Evolutionary conservation across 495 filamentous ascomycete genomes (phyloP), one percentile per base, ranked within the genome.

Genomic region (Staphylotrichum tortipilum): DNA sequence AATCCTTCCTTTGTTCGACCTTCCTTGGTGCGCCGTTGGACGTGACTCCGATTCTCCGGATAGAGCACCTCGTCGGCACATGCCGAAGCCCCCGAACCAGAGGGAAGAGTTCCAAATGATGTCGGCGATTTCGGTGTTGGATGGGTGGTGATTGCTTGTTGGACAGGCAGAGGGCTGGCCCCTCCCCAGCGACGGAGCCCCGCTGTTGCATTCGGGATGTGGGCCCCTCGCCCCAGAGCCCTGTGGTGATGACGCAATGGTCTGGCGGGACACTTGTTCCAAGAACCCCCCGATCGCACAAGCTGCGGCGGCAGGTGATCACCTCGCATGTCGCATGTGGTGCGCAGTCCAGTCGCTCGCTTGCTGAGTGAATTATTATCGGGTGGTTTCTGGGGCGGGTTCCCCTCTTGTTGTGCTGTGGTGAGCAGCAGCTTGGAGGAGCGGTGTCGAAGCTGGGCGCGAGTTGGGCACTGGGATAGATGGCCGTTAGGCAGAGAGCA

Each of bases 191-290:
- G 26, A 28, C 10, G 26, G 6, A 34, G 18, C 51, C 44, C 45
- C 24, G 41, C 38, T 49, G 51, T 54, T 38, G 38, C 51, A 39
- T 44, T 21, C 17, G 34, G 34, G 15, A 15, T 29, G 44, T 48
- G 45, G 45, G 24, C 17, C 33, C 18, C 22, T 21, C 7, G n/a
- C n/a, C n/a, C n/a, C n/a, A n/a, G 24, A 14, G 30, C 11, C 29
- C 50, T 44, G n/a, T n/a, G 31, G 47, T 28, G 30, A 54, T 54
- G 51, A 54, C 51, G 51, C 51, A 54, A 54, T 54, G 45, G 31
- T 31, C 22, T 44, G 44, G 31, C 39, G 22, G 36, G n/a, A n/a
- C n/a, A n/a, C n/a, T 33, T 28, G 6, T 26, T 18, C 3, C 40
- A 44, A 8, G 4, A 38, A 38, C 47, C 47, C 38, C 47, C 21